A percentile compares a stretch with the other conserved stretches of the same genome.
phyloP scores from a whole-genome alignment of 257 asterid genomes.

The Nicotiana tabacum region DNA sequence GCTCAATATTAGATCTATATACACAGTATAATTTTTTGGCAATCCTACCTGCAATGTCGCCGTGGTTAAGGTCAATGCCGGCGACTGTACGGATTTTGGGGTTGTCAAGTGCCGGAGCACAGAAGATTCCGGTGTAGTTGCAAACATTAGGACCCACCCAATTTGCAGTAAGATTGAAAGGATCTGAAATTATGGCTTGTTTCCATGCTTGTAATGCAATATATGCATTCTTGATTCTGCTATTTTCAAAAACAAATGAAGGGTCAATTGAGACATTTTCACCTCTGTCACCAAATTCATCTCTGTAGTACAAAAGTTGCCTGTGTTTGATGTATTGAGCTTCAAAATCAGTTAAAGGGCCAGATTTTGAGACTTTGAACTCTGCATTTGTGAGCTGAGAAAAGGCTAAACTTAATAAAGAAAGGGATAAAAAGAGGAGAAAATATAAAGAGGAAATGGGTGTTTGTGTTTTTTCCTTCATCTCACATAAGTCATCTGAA shows the following conservation, averaged over 20 bases:
- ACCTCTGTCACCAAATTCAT: constrained; percentile 71
- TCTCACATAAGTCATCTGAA: constrained; percentile 78
- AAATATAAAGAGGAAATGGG: constrained; percentile 20
- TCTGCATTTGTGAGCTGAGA: constrained; percentile 12
- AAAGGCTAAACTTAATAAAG: constrained; percentile 10
- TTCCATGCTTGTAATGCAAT: constrained; percentile 91
- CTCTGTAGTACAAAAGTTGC: constrained; percentile 71
- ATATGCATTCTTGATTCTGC: constrained; percentile 62
- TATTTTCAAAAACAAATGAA: constrained; percentile 56
- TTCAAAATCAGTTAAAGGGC: constrained; percentile 52
- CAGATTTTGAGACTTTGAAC: constrained; percentile 30
- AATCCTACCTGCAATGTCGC: constrained; percentile 50
- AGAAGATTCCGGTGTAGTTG: constrained; percentile 59
- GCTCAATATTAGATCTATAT: no score
- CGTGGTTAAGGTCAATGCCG: constrained; percentile 82
- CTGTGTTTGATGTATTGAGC: constrained; percentile 49
- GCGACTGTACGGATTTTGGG: constrained; percentile 54
- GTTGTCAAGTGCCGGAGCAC: constrained; percentile 67
- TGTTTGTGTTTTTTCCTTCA: constrained; percentile 44
- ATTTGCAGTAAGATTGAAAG: constrained; percentile 44
- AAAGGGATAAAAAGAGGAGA: constrained; percentile 13
- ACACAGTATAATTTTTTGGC: no score
- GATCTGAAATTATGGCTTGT: constrained; percentile 82
- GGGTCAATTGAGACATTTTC: constrained; percentile 69
- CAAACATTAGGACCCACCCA: constrained; percentile 84